Base-by-base conservation (phyloP, 805 yeast species). In the Lipomyces starkeyi region DNA sequence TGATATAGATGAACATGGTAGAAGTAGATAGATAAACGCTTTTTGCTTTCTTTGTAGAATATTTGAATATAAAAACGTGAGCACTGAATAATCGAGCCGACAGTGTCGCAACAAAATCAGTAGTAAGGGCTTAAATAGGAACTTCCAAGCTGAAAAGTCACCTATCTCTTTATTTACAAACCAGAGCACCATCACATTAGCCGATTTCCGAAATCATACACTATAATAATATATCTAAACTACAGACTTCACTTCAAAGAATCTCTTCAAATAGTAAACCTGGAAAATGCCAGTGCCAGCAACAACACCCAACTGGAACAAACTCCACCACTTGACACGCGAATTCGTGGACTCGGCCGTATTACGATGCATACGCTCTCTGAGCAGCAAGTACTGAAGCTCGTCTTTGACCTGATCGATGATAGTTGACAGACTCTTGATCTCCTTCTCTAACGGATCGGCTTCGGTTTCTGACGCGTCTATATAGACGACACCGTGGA, bases 301-400 rank as follows among this genome's bases (percentile, higher is more conserved):
- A 58, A 94, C 98, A 65, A 95, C 93, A 62, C 88, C 75, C 71
- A 95, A 83, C 83, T 94, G 99, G 84, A 93, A 90, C 40, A 91
- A 84, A 34, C 97, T 91, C 99, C 99, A 94, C 91, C 97, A 95
- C 80, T 94, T 94, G 73, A 94, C 98, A 76, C 99, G 88, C 64
- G 95, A 89, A 80, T 94, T 94, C 58, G 99, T 94, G 29, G 97
- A 91, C 81, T 94, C 99, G 5, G 99, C 98, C 9, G 99, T 94
- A 82, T 94, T 95, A 86, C 99, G 90, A 80, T 94, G 99, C 17
- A 96, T 91, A 82, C 98, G 90, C 81, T 94, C 99, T 81, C 99
- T 88, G 69, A 94, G 93, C 59, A 93, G 96, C 74, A 95, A 88
- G 80, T 95, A 95, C 74, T 91, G 86, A 76, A 90, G 81, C 81